Evolutionary conservation across 169 alveolate species (phyloP), one percentile per base, ranked within the genome.

Genomic region (Plasmodium coatneyi): DNA sequence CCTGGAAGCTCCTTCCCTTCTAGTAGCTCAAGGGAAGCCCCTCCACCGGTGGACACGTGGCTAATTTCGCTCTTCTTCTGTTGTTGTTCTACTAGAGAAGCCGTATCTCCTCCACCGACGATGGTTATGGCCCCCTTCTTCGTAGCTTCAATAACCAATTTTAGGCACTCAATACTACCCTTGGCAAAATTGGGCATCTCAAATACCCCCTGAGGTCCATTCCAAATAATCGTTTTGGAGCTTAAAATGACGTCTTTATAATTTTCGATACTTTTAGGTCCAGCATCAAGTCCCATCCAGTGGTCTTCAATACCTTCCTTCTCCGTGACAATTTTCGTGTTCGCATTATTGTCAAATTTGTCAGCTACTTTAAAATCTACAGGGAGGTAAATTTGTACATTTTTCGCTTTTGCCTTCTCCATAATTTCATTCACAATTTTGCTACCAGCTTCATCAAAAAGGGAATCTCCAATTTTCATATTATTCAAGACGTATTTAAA

Each of bases 1-100:
- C 99, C 99, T 3, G 99, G 99, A 5, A 99, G 98, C 80, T 95
- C 98, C 92, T 99, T 99, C 82, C 99, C 99, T 95, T 99, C 99
- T 74, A 99, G 96, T 1, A 99, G 97, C 95, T 99, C 99, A 34
- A 99, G 96, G 3, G 99, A 98, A 5, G 99, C 99, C 16, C 99
- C 99, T 25, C 99, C 99, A 14, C 99, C 99, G 9, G 99, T 99
- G 81, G 99, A 97, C 22, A 99, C 99, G 84, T 99, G 99, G 70
- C 99, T 98, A 92, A 99, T 97, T 91, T 96, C 92, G 39, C 95
- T 84, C 46, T 97, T 96, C 41, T 96, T 95, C 52, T 98, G 98
- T 49, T 97, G 95, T 49, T 95, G 95, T 92, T 97, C 98, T 0
- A 98, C 99, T 36, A 98, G 95, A 30, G 99, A 95, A 19, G 99